Base-by-base conservation (phyloP, 2,329 filamentous ascomycete species). In the Aplosporella prunicola region DNA sequence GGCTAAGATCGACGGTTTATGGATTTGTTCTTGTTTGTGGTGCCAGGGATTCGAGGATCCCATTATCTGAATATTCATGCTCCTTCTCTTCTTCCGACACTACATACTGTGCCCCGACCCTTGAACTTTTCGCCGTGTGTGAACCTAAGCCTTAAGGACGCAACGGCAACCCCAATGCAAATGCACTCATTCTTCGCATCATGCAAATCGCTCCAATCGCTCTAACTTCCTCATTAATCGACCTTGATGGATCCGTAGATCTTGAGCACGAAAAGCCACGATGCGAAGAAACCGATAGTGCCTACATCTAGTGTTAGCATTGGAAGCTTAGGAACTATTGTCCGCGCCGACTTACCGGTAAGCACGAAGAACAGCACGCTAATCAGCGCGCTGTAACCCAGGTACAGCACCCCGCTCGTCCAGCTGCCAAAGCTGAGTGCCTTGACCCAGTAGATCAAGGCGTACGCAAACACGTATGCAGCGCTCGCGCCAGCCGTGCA, bases 231-330 rank as follows among this genome's bases (percentile, higher is more conserved):
- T 6, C 14, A 9, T 63, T 61, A 98, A 58, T 98, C 91, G 47
- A 98, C 87, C 70, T 98, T 98, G 67, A 98, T 93, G n/a, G 88
- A 95, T 16, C 78, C 69, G 61, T 98, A 98, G 44, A 98, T 98
- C 60, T 83, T 89, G 48, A 84, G 77, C 36, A 93, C 82, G 57
- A 98, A 98, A 57, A 82, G 74, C 85, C 88, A 96, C 58, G 86
- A 93, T 7, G 91, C 78, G 51, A 95, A 86, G 68, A 91, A 95
- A 39, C 91, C 91, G 56, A 98, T 96, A 1, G 89, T 83, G 20
- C 89, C 91, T 95, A 24, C 11, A 17, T n/a, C n/a, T n/a, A 17
- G 32, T 40, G 36, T 43, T 39, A 46, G 45, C 54, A 45, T 52
- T 8, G 20, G 11, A 30, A 5, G 6, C 22, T 27, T 27, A 33